A percentile compares a stretch with the other conserved stretches of the same genome.
Conservation (phyloP, 768 basidiomycete genomes). For the Cubamyces lactineus region DNA sequence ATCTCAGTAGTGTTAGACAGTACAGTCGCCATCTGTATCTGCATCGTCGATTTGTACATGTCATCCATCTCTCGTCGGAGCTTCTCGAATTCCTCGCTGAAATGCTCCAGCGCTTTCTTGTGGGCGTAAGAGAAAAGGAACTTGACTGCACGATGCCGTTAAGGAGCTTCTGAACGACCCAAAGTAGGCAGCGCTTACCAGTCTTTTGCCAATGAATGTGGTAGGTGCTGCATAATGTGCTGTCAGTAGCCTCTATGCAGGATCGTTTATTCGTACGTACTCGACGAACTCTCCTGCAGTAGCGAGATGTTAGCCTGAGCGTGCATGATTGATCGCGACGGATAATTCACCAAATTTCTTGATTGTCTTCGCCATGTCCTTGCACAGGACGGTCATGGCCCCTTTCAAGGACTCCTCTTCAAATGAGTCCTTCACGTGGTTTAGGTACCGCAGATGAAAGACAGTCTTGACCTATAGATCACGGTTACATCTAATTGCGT, state of each 20-base stretch:
- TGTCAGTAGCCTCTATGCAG: too few relatives aligned
- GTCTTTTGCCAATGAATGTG: constrained; percentile 1
- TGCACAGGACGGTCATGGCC: neutral
- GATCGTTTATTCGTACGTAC: neutral
- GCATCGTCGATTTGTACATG: neutral
- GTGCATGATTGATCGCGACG: neutral
- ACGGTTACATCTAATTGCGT: neutral
- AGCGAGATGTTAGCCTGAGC: neutral
- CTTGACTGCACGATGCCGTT: too few relatives aligned
- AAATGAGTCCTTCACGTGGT: neutral
- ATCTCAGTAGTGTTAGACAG: neutral
- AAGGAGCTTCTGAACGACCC: too few relatives aligned
- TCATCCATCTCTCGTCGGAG: constrained; percentile 2
- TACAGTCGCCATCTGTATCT: neutral
- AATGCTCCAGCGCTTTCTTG: too few relatives aligned
- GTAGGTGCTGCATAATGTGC: neutral
- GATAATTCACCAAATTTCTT: neutral
- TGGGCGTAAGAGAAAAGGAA: too few relatives aligned
- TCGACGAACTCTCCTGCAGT: neutral
- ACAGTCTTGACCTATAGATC: neutral
- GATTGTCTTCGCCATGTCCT: neutral
- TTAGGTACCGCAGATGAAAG: neutral
- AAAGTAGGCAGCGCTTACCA: neutral
- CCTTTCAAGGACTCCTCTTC: neutral
- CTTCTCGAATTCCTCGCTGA: neutral